Evolutionary conservation across 345 rosid genomes (phyloP), one percentile per base, ranked within the genome.

Genomic region (Gossypium rotundifolium): DNA sequence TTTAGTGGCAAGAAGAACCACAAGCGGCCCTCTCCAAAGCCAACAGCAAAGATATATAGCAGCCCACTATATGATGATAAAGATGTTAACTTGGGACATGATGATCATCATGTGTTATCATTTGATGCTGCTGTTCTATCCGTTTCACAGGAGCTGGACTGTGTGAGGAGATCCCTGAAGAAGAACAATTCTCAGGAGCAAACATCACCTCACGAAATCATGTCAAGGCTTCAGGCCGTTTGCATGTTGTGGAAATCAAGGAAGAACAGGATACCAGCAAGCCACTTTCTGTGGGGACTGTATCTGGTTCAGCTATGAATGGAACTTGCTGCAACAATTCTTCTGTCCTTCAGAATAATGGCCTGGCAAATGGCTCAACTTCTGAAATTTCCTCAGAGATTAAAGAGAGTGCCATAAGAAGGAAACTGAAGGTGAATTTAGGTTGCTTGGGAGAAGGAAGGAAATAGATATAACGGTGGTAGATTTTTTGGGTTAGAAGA

Each of bases 401-500:
- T 51, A 95, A 91, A 83, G 98, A 95, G 76, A 93, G 97, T 83
- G 99, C 99, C 13, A 95, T 95, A 80, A 89, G 94, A 83, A 89
- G 81, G 99, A 95, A 84, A 95, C 99, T 0, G 99, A 95, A 88
- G 99, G 98, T n/a, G 97, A 91, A 58, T 95, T 95, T 80, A 83
- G 99, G 84, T 81, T 95, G 83, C 69, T 95, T 85, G 97, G 97
- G 71, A 84, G 96, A 77, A 90, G 77, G 93, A 90, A 77, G 89
- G 89, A 82, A 88, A 77, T 72, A 87, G 87, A 77, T 90, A 78
- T 76, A 81, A 75, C 58, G 97, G 91, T 73, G 88, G 94, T 76
- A 86, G 97, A 77, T 84, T 87, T 79, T 82, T 92, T 38, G 91
- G 89, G 62, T 75, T 86, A 80, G 99, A 92, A 77, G 98, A 86